Evolutionary conservation across 805 yeast species (phyloP).

Genomic region (Priceomyces melissophilus): DNA sequence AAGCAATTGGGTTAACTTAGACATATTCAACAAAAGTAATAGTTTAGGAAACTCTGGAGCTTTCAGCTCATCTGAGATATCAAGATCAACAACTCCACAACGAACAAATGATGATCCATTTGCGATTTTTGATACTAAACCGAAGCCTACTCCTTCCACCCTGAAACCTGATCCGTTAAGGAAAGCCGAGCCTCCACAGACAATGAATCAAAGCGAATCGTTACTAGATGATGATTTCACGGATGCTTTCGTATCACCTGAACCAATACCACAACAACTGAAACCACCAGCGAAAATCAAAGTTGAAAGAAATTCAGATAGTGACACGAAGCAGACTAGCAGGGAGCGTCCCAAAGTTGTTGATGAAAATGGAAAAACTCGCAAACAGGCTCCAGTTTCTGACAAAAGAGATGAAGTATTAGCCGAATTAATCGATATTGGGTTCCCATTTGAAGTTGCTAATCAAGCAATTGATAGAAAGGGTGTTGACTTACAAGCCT

Average conservation of each 20-base stretch:
- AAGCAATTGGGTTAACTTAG: conserved; percentile 34
- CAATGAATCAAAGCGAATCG: not conserved
- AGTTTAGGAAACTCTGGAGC: conserved; percentile 1
- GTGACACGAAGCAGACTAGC: not conserved
- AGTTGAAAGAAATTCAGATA: no score
- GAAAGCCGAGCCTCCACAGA: not conserved
- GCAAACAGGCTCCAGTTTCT: not conserved
- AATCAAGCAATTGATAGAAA: conserved; percentile 55
- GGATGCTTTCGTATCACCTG: conserved; percentile 27
- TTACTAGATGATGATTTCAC: conserved; percentile 42
- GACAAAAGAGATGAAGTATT: conserved; percentile 45
- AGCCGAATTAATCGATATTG: conserved; percentile 77
- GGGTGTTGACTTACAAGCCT: conserved; percentile 59
- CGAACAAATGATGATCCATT: conserved; percentile 20
- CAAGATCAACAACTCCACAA: conserved; percentile 2
- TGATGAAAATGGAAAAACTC: not conserved
- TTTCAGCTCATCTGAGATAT: not conserved
- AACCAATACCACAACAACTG: not conserved
- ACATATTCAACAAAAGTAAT: conserved; percentile 25
- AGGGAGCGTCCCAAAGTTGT: not conserved
- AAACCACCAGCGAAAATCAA: not conserved
- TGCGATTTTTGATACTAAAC: conserved; percentile 15
- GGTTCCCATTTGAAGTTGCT: conserved; percentile 63
- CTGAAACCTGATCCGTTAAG: not conserved
- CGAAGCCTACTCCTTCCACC: conserved; percentile 2